phyloP scores from a whole-genome alignment of 2,329 filamentous ascomycete species.

The Pseudocercospora eumusae region DNA sequence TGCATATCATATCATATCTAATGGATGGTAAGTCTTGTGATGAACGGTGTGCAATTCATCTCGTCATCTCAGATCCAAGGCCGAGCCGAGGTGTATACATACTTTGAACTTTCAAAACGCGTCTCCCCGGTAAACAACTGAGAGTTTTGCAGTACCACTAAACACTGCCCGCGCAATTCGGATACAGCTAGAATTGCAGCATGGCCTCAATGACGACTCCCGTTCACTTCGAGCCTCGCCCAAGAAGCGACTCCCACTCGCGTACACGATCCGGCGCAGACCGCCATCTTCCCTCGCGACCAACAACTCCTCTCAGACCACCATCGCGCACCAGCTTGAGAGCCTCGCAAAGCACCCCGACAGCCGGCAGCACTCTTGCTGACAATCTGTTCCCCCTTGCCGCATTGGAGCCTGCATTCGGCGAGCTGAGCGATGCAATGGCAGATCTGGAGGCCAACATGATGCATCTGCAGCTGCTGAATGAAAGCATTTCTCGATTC shows the following conservation, averaged over 20 bases:
- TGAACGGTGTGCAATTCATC: too few species aligned
- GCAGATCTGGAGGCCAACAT: constrained; percentile 96
- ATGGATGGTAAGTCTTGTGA: background rate
- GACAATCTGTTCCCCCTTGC: constrained; percentile 71
- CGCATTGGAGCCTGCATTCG: constrained; percentile 83
- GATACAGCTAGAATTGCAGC: background rate
- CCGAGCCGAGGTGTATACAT: background rate
- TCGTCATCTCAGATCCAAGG: background rate
- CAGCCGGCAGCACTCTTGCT: constrained; percentile 37
- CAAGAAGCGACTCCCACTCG: constrained; percentile 46
- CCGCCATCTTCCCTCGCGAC: constrained; percentile 62
- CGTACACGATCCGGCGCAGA: constrained; percentile 43
- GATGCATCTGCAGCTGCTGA: constrained; percentile 95
- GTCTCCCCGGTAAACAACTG: constrained; percentile 4
- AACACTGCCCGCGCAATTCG: background rate
- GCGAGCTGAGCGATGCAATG: constrained; percentile 90
- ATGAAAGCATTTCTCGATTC: constrained; percentile 89
- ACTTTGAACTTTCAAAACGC: background rate
- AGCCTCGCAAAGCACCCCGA: constrained; percentile 62
- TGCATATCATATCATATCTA: background rate
- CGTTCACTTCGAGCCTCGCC: constrained; percentile 2
- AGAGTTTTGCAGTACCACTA: background rate
- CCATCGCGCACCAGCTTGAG: constrained; percentile 87
- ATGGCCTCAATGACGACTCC: constrained; percentile 24
- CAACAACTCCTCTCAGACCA: constrained; percentile 87